Evolutionary conservation across 1,284 basidiomycete genomes (phyloP).

Genomic region (Sanghuangporus baumii): DNA sequence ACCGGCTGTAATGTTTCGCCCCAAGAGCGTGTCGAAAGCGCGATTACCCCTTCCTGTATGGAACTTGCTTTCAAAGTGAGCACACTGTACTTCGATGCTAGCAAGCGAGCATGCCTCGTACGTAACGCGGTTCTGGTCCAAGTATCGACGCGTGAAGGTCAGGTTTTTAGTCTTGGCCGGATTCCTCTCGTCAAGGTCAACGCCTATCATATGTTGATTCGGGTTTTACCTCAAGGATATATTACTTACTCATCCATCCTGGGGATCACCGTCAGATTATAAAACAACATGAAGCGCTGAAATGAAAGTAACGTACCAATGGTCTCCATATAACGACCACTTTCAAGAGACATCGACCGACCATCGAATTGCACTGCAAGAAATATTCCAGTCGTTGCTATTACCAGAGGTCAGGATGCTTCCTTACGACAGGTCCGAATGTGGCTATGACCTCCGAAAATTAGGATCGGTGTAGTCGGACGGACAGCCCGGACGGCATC

Average conservation of each 20-base stretch:
- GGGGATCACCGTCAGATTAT: not conserved
- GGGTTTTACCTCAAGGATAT: not conserved
- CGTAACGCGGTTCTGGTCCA: conserved; percentile 69
- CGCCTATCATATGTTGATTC: conserved; percentile 34
- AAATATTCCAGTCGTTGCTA: not conserved
- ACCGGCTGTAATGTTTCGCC: conserved; percentile 50
- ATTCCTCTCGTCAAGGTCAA: conserved; percentile 36
- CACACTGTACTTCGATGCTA: not conserved
- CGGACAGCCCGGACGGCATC: conserved; percentile 70
- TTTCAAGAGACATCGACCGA: conserved; percentile 68
- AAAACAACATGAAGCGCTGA: not conserved
- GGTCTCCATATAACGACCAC: conserved; percentile 86
- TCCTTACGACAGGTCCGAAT: conserved; percentile 37
- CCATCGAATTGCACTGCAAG: conserved; percentile 50
- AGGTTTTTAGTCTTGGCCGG: conserved; percentile 30
- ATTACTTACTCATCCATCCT: conserved; percentile 48
- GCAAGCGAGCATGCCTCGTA: conserved; percentile 44
- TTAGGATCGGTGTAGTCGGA: conserved; percentile 67
- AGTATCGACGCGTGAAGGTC: conserved; percentile 61
- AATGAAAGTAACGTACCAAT: conserved; percentile 43
- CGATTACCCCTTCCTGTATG: conserved; percentile 41
- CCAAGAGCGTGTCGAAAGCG: conserved; percentile 53
- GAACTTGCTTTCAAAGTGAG: conserved; percentile 37
- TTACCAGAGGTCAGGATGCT: not conserved
- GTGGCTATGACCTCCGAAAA: conserved; percentile 65